Evolutionary conservation across 164 flowering plant genomes (phyloP).

Genomic region (Echeveria elegans): DNA sequence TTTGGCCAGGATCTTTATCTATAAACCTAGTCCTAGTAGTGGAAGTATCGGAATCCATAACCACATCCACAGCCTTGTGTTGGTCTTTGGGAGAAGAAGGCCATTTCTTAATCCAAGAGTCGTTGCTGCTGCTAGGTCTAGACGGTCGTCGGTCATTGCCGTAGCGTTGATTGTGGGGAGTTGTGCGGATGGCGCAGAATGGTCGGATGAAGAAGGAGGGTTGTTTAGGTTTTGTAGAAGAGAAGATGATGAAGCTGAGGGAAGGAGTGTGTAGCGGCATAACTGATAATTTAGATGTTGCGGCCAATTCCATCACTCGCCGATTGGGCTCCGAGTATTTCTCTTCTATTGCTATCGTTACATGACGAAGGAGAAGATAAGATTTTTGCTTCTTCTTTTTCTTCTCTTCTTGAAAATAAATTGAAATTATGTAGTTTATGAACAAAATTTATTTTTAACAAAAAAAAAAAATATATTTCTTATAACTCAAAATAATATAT

Average conservation of each 20-base stretch:
- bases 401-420: no score
- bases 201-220: constrained; percentile 18
- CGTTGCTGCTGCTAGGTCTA: background rate
- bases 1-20: constrained; percentile 23
- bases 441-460: no score
- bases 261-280: constrained; percentile 24
- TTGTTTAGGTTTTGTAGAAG: constrained; percentile 15
- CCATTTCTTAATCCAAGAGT: background rate
- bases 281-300: constrained; percentile 38
- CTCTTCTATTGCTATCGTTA: constrained; percentile 2
- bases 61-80: background rate
- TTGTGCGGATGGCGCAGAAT: constrained; percentile 26
- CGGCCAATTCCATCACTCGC: constrained; percentile 10
- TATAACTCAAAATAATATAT: no score
- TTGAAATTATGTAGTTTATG: no score
- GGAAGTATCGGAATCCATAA: background rate
- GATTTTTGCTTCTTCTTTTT: background rate
- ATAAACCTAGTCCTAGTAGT: background rate
- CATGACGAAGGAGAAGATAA: constrained; percentile 4
- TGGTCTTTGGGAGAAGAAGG: background rate
- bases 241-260: constrained; percentile 18
- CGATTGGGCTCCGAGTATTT: constrained; percentile 12
- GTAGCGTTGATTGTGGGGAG: constrained; percentile 12
- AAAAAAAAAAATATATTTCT: no score
- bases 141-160: constrained; percentile 9